Percentiles rank a stretch among this genome's conserved stretches.
Conservation (phyloP, 2,329 filamentous ascomycete genomes). For the Camptophora hylomeconis region DNA sequence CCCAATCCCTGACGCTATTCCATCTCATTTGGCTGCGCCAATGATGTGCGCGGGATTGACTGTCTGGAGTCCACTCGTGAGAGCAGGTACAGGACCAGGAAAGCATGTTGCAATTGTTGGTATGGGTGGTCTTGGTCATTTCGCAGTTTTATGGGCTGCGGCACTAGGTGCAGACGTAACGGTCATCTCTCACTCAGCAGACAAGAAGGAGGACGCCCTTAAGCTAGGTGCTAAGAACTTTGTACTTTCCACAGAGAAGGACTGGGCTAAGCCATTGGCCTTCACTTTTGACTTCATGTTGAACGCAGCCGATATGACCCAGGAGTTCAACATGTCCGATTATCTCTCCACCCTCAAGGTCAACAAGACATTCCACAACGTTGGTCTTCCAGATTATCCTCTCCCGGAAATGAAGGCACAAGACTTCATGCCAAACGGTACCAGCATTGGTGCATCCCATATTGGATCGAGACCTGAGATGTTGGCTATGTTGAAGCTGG, state of each 20-base stretch:
- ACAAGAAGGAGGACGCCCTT: conserved; percentile 47
- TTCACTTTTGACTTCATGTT: conserved; percentile 53
- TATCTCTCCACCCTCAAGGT: conserved; percentile 42
- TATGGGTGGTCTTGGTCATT: conserved; percentile 56
- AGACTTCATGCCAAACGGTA: conserved; percentile 60
- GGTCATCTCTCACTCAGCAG: conserved; percentile 46
- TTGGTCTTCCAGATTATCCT: conserved; percentile 50
- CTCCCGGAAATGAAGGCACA: conserved; percentile 60
- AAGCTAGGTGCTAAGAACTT: conserved; percentile 49
- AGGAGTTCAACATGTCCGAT: conserved; percentile 41
- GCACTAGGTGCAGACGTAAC: conserved; percentile 51
- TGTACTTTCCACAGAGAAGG: conserved; percentile 43
- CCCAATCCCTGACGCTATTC: conserved; percentile 58
- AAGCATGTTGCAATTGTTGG: conserved; percentile 30
- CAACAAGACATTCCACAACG: conserved; percentile 44
- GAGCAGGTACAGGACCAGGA: conserved; percentile 61
- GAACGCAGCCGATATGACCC: conserved; percentile 67
- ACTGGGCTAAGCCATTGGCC: conserved; percentile 42
- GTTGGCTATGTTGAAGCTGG: conserved; percentile 58
- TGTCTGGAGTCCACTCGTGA: conserved; percentile 62
- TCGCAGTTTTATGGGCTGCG: conserved; percentile 56
- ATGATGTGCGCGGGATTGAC: conserved; percentile 69
- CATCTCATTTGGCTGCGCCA: conserved; percentile 30
- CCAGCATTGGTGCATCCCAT: conserved; percentile 58
- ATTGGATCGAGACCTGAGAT: conserved; percentile 58